phyloP scores from a whole-genome alignment of 2,329 filamentous ascomycete genomes.

The Leptographium wingfieldii region DNA sequence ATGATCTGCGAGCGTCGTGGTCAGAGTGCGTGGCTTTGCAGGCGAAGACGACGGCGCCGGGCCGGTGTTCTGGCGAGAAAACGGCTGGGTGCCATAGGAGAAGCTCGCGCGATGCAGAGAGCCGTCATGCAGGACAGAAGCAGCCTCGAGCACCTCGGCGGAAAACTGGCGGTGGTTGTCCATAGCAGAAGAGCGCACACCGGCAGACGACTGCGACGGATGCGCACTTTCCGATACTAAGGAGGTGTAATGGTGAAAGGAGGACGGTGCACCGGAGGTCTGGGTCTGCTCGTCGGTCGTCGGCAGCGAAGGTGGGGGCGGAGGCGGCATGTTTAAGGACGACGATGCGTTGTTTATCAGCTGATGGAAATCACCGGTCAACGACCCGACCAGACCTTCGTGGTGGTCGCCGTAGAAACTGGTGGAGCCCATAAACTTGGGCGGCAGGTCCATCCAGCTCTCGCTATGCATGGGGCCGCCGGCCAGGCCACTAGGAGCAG shows the following conservation, averaged over 20 bases:
- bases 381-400: slow-evolving; percentile 16
- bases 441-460: slow-evolving; percentile 46
- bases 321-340: slow-evolving; percentile 9
- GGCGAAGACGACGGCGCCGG: background rate
- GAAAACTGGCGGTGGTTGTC: slow-evolving; percentile 22
- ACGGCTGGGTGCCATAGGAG: background rate
- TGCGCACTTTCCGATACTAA: background rate
- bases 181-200: background rate
- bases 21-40: no score
- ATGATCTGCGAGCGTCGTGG: no score
- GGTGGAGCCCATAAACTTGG: slow-evolving; percentile 51
- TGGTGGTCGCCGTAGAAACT: slow-evolving; percentile 49
- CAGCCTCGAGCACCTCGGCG: slow-evolving; percentile 46
- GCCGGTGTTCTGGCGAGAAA: background rate
- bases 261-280: no score
- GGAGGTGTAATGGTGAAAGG: no score
- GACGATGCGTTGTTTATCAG: slow-evolving; percentile 12
- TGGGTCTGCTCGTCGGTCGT: background rate
- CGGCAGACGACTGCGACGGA: background rate
- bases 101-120: slow-evolving; percentile 12
- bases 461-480: slow-evolving; percentile 34
- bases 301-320: background rate
- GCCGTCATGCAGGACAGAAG: slow-evolving; percentile 36
- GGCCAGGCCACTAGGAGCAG: slow-evolving; percentile 21
- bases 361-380: slow-evolving; percentile 15